phyloP scores from a whole-genome alignment of 805 yeast species.

The Candida krabiensis region DNA sequence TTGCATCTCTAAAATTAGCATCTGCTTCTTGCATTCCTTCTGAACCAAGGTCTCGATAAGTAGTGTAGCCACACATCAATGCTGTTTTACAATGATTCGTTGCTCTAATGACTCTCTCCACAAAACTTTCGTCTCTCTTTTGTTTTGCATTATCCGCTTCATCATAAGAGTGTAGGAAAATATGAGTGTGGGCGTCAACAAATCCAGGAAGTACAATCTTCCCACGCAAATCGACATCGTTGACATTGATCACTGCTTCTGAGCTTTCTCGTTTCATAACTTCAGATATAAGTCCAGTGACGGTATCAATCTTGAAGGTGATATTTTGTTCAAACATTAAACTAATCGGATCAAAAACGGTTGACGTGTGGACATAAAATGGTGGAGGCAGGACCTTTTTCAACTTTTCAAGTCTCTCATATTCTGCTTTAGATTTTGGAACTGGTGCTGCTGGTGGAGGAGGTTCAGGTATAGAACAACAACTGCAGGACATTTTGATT shows the following conservation, averaged over 20 bases:
- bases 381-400: conserved; percentile 14
- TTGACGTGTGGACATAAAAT: conserved; percentile 23
- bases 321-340: conserved; percentile 16
- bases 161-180: conserved; percentile 30
- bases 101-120: conserved; percentile 27
- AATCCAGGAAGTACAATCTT: conserved; percentile 27
- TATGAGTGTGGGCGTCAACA: conserved; percentile 32
- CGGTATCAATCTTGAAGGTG: conserved; percentile 22
- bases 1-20: conserved; percentile 28
- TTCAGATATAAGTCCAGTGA: conserved; percentile 20
- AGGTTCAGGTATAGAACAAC: conserved; percentile 16
- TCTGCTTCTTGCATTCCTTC: conserved; percentile 31
- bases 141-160: conserved; percentile 28
- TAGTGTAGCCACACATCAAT: conserved; percentile 28
- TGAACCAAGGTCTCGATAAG: conserved; percentile 31
- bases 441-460: conserved; percentile 16
- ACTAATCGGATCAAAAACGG: conserved; percentile 21
- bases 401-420: conserved; percentile 15
- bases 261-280: conserved; percentile 8
- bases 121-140: conserved; percentile 28
- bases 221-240: conserved; percentile 26
- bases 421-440: conserved; percentile 22
- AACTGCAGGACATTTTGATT: conserved; percentile 19
- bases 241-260: conserved; percentile 2
- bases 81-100: conserved; percentile 27